Base-by-base conservation (phyloP, 768 basidiomycete genomes). In the Mycena capillaripes region DNA sequence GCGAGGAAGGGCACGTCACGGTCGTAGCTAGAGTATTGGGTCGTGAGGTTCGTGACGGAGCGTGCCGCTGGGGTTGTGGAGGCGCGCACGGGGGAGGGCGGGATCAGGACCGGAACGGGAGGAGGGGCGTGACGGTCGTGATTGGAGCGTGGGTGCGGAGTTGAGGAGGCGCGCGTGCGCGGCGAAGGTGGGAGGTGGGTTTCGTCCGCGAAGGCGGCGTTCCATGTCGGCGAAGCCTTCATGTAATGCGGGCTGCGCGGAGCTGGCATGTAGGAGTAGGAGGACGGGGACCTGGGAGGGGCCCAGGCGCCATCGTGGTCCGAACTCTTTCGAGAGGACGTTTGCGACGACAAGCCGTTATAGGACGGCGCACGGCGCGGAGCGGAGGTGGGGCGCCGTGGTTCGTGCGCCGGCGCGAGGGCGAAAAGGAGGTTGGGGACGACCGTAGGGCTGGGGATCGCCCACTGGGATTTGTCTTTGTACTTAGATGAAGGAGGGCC, bases 211-310 rank as follows among this genome's bases (percentile, higher is more conserved):
- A 56, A 30, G 23, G 58, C n/a, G 29, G 40, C 19, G 38, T 60
- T 60, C 59, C 59, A 60, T 10, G 29, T 55, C 23, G 32, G 50
- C 25, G 52, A 40, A 36, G 36, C 36, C 29, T 65, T 65, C 25
- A 55, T 19, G 27, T 65, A 65, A 29, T 65, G 64, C n/a, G n/a
- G n/a, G 12, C 38, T 42, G 52, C 52, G 52, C 16, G 63, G 63
- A n/a, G n/a, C n/a, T n/a, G n/a, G n/a, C n/a, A n/a, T n/a, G n/a
- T n/a, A n/a, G n/a, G n/a, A n/a, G n/a, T n/a, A n/a, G 5, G 63
- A 9, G 9, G 59, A 17, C 19, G 36, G 10, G 27, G 59, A 46
- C 21, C 17, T 8, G 17, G 40, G 21, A 38, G 38, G 10, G 38
- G 9, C 7, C 38, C 38, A 38, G 16, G 38, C 3, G 38, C 38